Conservation (phyloP, 1,284 basidiomycete species). For the Trametes sp. region DNA sequence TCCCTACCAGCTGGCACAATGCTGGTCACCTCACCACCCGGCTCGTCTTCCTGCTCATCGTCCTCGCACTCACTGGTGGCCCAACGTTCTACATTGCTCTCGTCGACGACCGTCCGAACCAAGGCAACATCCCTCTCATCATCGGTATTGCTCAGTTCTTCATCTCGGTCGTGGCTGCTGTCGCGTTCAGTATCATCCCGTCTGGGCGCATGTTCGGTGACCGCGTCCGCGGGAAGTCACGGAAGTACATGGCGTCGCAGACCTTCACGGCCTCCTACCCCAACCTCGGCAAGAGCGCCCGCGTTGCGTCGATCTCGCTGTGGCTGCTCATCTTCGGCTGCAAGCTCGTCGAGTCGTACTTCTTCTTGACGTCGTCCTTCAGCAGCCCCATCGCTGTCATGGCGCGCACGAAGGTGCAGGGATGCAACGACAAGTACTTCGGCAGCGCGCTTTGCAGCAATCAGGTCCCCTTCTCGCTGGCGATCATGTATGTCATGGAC, state of each 20-base stretch:
- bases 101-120: conserved; percentile 66
- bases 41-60: conserved; percentile 85
- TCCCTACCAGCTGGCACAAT: conserved; percentile 98
- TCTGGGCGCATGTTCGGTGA: conserved; percentile 96
- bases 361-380: conserved; percentile 94
- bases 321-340: conserved; percentile 92
- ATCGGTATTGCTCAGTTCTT: conserved; percentile 90
- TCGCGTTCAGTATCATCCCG: conserved; percentile 85
- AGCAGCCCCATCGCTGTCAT: conserved; percentile 91
- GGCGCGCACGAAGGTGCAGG: conserved; percentile 89
- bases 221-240: conserved; percentile 90
- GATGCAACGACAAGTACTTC: conserved; percentile 85
- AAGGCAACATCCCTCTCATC: conserved; percentile 77
- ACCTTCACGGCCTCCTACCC: conserved; percentile 98
- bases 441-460: conserved; percentile 83
- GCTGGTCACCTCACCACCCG: conserved; percentile 92
- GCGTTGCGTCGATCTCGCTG: conserved; percentile 82
- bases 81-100: conserved; percentile 92
- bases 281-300: conserved; percentile 67
- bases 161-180: conserved; percentile 81
- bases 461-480: conserved; percentile 89
- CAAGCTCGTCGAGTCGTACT: conserved; percentile 95
- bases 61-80: conserved; percentile 86
- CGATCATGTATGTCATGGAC: conserved; percentile 98
- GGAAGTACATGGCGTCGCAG: conserved; percentile 96